Evolutionary conservation across 805 yeast species (phyloP), one percentile per base, ranked within the genome.

Genomic region (Candida insectorum): DNA sequence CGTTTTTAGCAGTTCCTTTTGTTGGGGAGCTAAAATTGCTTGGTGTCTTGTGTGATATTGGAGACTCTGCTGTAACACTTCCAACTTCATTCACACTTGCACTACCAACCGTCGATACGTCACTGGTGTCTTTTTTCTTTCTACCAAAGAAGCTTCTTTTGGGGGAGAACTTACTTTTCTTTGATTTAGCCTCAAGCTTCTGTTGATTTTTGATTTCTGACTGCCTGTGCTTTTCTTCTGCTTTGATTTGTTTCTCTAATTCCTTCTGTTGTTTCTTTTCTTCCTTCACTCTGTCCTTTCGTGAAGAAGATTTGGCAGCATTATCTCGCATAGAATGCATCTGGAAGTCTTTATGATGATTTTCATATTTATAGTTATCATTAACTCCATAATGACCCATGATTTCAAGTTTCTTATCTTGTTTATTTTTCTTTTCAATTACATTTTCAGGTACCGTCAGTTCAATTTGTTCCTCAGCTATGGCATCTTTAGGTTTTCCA

Each of bases 401-500:
- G 5, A 28, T 28, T 17, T 32, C 39, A 17, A 43, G 28, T 18
- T 40, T 39, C 28, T 40, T 37, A 15, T 44, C 51, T 6, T n/a
- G 19, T 26, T 40, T 42, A 5, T 26, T 28, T 24, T 38, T 44
- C 13, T 36, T 31, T 7, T 43, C 43, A 12, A 40, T 14, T n/a
- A 26, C 9, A 16, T 16, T 8, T 18, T 22, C 21, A n/a, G 31
- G 23, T 21, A 15, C 9, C 28, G 36, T n/a, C 30, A 29, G 15
- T 25, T 18, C 23, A n/a, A 18, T 17, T 14, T 14, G 27, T 26
- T 30, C 34, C 28, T n/a, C n/a, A n/a, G n/a, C n/a, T n/a, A n/a
- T n/a, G n/a, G n/a, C n/a, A n/a, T n/a, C n/a, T 8, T 32, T 26
- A 10, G 23, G 22, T 28, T 55, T 60, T 5, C 80, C 81, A 46